Evolutionary conservation across 2,329 filamentous ascomycete species (phyloP), one percentile per base, ranked within the genome.

Genomic region (Gaeumannomyces sp.): DNA sequence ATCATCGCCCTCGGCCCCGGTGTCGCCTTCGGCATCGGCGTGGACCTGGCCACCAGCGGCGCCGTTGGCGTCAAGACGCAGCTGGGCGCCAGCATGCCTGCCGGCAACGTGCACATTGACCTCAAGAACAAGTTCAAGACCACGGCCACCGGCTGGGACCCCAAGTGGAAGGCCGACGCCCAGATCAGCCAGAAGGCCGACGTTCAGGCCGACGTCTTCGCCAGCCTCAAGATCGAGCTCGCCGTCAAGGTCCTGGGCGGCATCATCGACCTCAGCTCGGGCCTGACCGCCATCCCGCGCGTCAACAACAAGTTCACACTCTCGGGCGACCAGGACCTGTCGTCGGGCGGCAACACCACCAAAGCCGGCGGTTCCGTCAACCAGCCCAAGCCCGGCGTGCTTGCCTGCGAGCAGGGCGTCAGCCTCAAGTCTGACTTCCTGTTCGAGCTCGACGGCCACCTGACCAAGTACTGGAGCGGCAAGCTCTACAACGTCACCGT

Each of bases 1-100:
- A 72, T 80, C 63, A 66, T 81, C 53, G 13, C 76, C 22, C 64
- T 69, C n/a, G 67, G 66, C 38, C 66, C 67, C 1, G 61, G 59
- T 8, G 61, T 63, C 28, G 61, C 50, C 2, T 63, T 63, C 29
- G 61, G 61, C 14, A 59, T 63, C 50, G 61, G 61, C 6, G 45
- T 63, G 28, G 28, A 63, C 56, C 45, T 63, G n/a, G 50, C 45
- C 61, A 29, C 61, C 14, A 33, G 28, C 33, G 61, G 25, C 5
- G 61, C 50, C 10, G 61, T 63, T 3, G 50, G 56, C 33, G 61
- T 63, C 35, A 45, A 63, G 27, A 58, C 61, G 2, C 38, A 45
- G 11, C 53, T 63, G 22, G 53, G 61, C 56, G 61, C 56, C 6
- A 11, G 27, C 28, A 50, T 63, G 50, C 61, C 61, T 11, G 45